Base-by-base conservation (phyloP, 352 stramenopile species). In the Stramenopiles sp. region DNA sequence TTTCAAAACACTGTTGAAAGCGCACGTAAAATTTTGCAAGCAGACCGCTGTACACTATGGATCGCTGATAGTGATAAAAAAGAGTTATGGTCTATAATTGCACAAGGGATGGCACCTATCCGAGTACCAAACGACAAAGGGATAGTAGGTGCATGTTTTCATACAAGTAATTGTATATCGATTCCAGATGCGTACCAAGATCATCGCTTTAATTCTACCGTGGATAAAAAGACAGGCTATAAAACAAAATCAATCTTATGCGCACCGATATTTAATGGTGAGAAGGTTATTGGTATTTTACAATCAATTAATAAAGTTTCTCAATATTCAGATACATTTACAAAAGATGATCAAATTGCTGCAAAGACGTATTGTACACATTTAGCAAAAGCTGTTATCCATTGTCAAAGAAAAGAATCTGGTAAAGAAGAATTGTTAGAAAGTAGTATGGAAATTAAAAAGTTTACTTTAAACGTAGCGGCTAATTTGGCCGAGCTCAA, bases 151-250 rank as follows among this genome's bases (percentile, higher is more conserved):
- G 90, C 86, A 0, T 91, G 94, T 20, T 90, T 91, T 0, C 83
- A 84, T 23, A 94, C 85, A 0, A 88, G 88, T 38, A 87, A 92
- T 76, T 79, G 86, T 0, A 86, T 95, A 78, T 95, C 96, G 82
- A 94, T 97, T 74, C 83, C 81, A 1, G 90, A 98, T 81, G 93
- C 92, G 0, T 97, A 97, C 81, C 81, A 91, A n/a, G 92, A 97
- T 78, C 82, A 87, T 0, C 90, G 91, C 78, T 98, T 98, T 81
- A 94, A 94, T 82, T 86, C 85, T 74, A 86, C 93, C 32, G 94
- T 96, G 81, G 92, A 97, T 77, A 84, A 91, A 63, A 84, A 91
- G 78, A 97, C 91, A 7, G 93, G 92, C 0, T 97, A 96, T 82
- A 86, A 89, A 63, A 97, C 94, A 13, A 87, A 86, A 32, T 93